Evolutionary conservation across 2,329 filamentous ascomycete genomes (phyloP).

Genomic region (Aureobasidium vineae): DNA sequence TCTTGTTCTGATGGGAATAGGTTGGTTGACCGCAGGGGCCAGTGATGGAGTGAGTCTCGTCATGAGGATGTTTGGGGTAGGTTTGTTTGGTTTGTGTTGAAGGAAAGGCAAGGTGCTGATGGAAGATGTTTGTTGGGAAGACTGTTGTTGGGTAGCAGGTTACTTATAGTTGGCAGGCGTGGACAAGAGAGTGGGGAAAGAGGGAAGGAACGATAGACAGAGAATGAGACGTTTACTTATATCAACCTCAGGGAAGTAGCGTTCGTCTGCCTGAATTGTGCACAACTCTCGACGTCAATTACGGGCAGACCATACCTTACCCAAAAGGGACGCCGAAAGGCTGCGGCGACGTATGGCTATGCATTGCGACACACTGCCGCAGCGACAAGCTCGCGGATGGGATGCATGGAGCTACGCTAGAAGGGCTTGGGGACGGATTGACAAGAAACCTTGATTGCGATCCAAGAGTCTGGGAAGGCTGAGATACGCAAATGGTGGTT

Average conservation of each 20-base stretch:
- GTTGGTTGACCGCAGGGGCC: neutral
- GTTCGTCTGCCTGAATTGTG: constrained; percentile 22
- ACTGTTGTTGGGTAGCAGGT: neutral
- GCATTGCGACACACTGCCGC: constrained; percentile 15
- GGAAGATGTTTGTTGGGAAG: neutral
- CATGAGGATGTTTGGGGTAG: neutral
- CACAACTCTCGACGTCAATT: constrained; percentile 13
- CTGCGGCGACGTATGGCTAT: constrained; percentile 17
- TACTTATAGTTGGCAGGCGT: constrained; percentile 1
- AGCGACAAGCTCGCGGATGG: constrained; percentile 1
- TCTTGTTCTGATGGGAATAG: constrained; percentile 5
- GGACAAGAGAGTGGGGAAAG: neutral
- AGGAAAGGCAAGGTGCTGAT: neutral
- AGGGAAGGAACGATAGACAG: constrained; percentile 10
- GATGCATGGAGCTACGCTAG: constrained; percentile 14
- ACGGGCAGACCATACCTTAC: constrained; percentile 15
- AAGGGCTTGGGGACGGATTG: constrained; percentile 1
- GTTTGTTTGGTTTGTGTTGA: neutral
- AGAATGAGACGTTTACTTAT: constrained; percentile 15
- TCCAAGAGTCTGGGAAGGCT: constrained; percentile 12
- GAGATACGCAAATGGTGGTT: constrained; percentile 16
- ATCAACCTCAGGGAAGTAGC: neutral
- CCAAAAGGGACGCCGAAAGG: constrained; percentile 12
- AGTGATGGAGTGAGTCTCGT: neutral
- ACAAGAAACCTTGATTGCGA: constrained; percentile 15